These are phyloP conservation scores for Aschersonia sp. DNA, from an alignment of 2,329 filamentous ascomycete species.

Conservation along the genomic window DNA sequence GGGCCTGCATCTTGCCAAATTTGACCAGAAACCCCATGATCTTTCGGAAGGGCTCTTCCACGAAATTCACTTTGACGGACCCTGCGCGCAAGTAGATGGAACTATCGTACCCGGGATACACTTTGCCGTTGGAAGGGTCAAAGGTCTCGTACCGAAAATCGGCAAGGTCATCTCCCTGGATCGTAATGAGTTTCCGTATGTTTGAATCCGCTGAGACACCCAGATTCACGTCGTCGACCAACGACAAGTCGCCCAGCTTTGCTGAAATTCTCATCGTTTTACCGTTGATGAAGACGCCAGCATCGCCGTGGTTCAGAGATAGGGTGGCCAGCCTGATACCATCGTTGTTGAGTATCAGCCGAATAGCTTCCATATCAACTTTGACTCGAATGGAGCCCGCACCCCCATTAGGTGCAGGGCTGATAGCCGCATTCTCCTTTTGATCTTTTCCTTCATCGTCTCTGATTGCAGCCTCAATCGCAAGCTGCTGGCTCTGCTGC, in stretches of 20 bases:
- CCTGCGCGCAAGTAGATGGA: constrained; percentile 82
- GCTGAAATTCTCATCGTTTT: constrained; percentile 80
- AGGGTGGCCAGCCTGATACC: constrained; percentile 87
- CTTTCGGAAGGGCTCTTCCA: constrained; percentile 94
- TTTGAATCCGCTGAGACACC: constrained; percentile 71
- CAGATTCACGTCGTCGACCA: constrained; percentile 88
- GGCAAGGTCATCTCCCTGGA: constrained; percentile 87
- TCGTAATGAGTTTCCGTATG: constrained; percentile 77
- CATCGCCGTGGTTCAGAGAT: constrained; percentile 81
- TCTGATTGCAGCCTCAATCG: constrained; percentile 19
- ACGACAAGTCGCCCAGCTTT: constrained; percentile 70
- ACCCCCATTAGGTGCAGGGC: constrained; percentile 18
- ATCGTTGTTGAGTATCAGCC: constrained; percentile 92
- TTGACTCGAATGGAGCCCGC: constrained; percentile 81
- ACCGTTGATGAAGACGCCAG: constrained; percentile 75
- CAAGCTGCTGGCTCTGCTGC: constrained; percentile 13
- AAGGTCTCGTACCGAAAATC: constrained; percentile 98
- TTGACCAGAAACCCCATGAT: constrained; percentile 97
- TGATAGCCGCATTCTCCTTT: constrained; percentile 13
- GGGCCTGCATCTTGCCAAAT: constrained; percentile 98
- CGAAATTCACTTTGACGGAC: constrained; percentile 91
- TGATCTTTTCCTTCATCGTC: constrained; percentile 19
- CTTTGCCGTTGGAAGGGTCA: constrained; percentile 50
- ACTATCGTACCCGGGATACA: constrained; percentile 89
- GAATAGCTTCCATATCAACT: constrained; percentile 83